These are phyloP conservation scores for Carnegiea gigantea DNA, from an alignment of 179 eudicot genomes.

Conservation along the genomic window DNA sequence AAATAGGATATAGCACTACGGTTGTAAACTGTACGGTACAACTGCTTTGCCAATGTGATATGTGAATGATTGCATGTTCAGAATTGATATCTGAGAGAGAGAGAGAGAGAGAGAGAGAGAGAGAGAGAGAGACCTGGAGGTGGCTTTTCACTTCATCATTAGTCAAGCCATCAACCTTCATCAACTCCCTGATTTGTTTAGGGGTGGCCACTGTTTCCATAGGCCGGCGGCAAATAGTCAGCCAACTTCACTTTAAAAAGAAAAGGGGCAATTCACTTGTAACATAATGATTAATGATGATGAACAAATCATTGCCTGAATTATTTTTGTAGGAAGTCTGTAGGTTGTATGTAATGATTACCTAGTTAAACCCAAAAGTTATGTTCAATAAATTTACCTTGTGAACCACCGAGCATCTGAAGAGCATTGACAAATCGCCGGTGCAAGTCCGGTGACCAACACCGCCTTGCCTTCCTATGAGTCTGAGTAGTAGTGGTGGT, in stretches of 20 bases:
- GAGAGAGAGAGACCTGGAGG: conserved; percentile 35
- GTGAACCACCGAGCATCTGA: conserved; percentile 75
- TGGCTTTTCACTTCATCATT: conserved; percentile 64
- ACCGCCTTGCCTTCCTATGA: conserved; percentile 55
- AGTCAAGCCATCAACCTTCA: conserved; percentile 58
- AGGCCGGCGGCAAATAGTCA: conserved; percentile 20
- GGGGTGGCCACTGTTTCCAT: conserved; percentile 49
- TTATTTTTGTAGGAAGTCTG: no score
- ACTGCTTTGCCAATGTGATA: conserved; percentile 26
- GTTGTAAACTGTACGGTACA: conserved; percentile 9
- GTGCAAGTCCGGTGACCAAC: conserved; percentile 91
- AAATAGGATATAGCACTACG: conserved; percentile 22
- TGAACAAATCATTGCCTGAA: background rate
- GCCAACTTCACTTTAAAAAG: background rate
- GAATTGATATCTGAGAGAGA: conserved; percentile 14
- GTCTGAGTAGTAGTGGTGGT: conserved; percentile 32
- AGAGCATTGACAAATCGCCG: conserved; percentile 68
- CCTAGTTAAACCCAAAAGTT: background rate
- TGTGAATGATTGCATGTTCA: conserved; percentile 32
- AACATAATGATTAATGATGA: background rate
- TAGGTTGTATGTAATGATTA: no score
- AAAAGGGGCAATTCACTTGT: background rate
- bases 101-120: conserved; percentile 28
- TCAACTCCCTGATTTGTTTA: conserved; percentile 52
- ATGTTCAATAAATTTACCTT: conserved; percentile 37